Conservation (phyloP, 257 asterid species). For the Anisodus tanguticus region DNA sequence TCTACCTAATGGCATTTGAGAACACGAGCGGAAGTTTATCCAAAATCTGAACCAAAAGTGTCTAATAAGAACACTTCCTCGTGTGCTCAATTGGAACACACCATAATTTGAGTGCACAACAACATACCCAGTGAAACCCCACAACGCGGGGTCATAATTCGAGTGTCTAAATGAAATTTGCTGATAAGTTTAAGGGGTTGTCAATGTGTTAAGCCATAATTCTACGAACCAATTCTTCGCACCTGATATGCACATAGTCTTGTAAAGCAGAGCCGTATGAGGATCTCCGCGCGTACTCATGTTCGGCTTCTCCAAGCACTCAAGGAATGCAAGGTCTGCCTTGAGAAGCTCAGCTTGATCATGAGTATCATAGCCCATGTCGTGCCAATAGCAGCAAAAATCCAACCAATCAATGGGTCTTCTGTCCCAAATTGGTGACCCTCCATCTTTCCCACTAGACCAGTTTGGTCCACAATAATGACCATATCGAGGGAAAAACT, state of each 20-base stretch:
- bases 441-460: slow-evolving; percentile 92
- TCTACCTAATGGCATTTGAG: too few relatives aligned
- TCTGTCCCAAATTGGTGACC: slow-evolving; percentile 87
- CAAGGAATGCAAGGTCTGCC: slow-evolving; percentile 91
- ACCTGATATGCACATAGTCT: slow-evolving; percentile 93
- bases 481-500: slow-evolving; percentile 86
- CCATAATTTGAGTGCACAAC: too few relatives aligned
- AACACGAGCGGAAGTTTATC: too few relatives aligned
- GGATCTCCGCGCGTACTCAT: slow-evolving; percentile 79
- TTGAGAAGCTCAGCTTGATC: slow-evolving; percentile 88
- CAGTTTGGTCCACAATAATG: slow-evolving; percentile 96
- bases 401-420: slow-evolving; percentile 96
- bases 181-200: too few relatives aligned
- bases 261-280: slow-evolving; percentile 62
- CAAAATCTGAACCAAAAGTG: too few relatives aligned
- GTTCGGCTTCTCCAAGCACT: slow-evolving; percentile 83
- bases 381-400: slow-evolving; percentile 96
- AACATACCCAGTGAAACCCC: too few relatives aligned
- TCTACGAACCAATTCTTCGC: not conserved
- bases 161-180: too few relatives aligned
- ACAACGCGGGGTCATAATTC: too few relatives aligned
- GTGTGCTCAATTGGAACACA: too few relatives aligned
- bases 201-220: too few relatives aligned
- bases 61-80: too few relatives aligned
- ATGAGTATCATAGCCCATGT: slow-evolving; percentile 84